Evolutionary conservation across 2,329 filamentous ascomycete species (phyloP).

Genomic region (Parastagonospora avenae): DNA sequence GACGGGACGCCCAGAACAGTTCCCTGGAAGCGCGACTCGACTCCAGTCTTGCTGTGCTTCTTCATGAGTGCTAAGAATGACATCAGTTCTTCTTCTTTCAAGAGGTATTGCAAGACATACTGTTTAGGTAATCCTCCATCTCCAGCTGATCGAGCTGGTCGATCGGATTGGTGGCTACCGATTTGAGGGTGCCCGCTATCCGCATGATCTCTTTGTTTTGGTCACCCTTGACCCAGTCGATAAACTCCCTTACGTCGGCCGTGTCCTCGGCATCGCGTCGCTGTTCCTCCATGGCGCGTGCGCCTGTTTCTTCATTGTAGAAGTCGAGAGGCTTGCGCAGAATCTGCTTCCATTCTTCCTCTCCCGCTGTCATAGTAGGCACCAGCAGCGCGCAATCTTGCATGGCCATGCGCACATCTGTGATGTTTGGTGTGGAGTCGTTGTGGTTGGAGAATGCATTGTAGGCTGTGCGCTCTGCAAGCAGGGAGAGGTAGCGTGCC

Average conservation of each 20-base stretch:
- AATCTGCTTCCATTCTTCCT: slow-evolving; percentile 68
- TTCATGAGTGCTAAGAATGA: slow-evolving; percentile 73
- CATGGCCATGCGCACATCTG: slow-evolving; percentile 84
- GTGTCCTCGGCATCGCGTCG: slow-evolving; percentile 71
- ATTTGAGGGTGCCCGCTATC: slow-evolving; percentile 70
- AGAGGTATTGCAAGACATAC: slow-evolving; percentile 26
- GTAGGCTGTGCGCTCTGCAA: slow-evolving; percentile 73
- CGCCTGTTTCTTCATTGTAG: slow-evolving; percentile 47
- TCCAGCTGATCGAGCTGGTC: slow-evolving; percentile 53
- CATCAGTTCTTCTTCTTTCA: slow-evolving; percentile 17
- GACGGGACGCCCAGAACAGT: slow-evolving; percentile 78
- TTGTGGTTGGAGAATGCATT: slow-evolving; percentile 75
- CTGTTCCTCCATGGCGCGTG: slow-evolving; percentile 50
- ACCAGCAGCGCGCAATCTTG: slow-evolving; percentile 77
- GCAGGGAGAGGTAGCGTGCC: slow-evolving; percentile 75
- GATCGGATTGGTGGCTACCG: slow-evolving; percentile 44
- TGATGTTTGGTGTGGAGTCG: slow-evolving; percentile 66
- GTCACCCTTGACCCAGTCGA: slow-evolving; percentile 77
- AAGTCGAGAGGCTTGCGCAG: slow-evolving; percentile 52
- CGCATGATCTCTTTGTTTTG: slow-evolving; percentile 80
- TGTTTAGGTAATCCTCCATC: slow-evolving; percentile 55
- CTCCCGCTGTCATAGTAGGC: slow-evolving; percentile 68
- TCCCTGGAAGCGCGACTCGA: slow-evolving; percentile 83
- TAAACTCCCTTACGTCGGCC: slow-evolving; percentile 76
- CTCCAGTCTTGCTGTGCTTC: slow-evolving; percentile 87